Evolutionary conservation across 208 protist species (phyloP).

Genomic region (Trypanosoma melophagium): DNA sequence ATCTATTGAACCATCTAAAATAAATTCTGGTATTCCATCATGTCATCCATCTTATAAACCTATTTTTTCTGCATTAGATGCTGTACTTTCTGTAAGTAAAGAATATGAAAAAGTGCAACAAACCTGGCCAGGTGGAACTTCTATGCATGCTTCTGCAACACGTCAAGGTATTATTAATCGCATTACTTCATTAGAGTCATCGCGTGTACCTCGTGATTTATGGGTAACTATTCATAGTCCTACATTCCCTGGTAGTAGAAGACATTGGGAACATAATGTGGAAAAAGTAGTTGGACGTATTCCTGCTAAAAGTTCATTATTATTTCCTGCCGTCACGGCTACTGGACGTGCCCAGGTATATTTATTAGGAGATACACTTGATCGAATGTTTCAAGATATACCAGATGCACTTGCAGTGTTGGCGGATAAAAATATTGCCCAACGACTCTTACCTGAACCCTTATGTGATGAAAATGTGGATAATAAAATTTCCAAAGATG

Average conservation of each 20-base stretch:
- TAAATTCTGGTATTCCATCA: background rate
- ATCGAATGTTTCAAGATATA: slow-evolving; percentile 71
- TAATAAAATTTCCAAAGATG: background rate
- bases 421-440: slow-evolving; percentile 57
- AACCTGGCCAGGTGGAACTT: slow-evolving; percentile 14
- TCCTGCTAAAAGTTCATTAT: slow-evolving; percentile 20
- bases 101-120: slow-evolving; percentile 71
- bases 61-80: slow-evolving; percentile 67
- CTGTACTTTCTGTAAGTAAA: slow-evolving; percentile 68
- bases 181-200: slow-evolving; percentile 55
- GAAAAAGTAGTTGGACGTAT: background rate
- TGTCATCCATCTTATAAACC: slow-evolving; percentile 21
- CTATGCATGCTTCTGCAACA: slow-evolving; percentile 3
- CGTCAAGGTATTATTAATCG: slow-evolving; percentile 45
- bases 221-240: slow-evolving; percentile 59
- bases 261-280: slow-evolving; percentile 4
- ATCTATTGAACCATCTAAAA: background rate
- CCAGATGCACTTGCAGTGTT: slow-evolving; percentile 50
- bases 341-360: slow-evolving; percentile 83
- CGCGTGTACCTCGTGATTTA: slow-evolving; percentile 64
- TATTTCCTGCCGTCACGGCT: slow-evolving; percentile 64
- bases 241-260: slow-evolving; percentile 17
- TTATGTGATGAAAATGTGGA: background rate
- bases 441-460: slow-evolving; percentile 46
- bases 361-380: slow-evolving; percentile 74